Evolutionary conservation across 495 filamentous ascomycete genomes (phyloP).

Genomic region (Trichoderma gamsii): DNA sequence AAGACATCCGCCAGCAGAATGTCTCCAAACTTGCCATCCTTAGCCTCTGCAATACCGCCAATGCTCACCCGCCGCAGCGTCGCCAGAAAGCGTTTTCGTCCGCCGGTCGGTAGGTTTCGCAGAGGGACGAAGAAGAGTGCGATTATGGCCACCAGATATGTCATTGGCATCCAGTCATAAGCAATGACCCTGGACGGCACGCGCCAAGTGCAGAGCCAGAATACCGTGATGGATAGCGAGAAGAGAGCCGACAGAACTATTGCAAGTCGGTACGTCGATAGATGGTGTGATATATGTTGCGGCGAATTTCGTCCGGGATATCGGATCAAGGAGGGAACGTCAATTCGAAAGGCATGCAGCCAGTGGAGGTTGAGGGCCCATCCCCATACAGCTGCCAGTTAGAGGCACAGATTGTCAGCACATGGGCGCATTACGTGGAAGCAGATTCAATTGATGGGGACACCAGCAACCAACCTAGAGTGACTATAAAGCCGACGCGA

Average conservation of each 20-base stretch:
- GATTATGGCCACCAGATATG: conserved; percentile 65
- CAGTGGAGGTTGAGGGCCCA: conserved; percentile 86
- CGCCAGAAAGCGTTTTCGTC: conserved; percentile 67
- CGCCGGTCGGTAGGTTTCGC: conserved; percentile 54
- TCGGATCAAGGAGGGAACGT: conserved; percentile 71
- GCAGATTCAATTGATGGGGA: neutral
- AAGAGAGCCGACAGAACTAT: conserved; percentile 65
- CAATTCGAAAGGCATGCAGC: conserved; percentile 66
- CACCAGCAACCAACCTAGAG: conserved; percentile 56
- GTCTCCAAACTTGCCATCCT: conserved; percentile 87
- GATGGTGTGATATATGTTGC: conserved; percentile 64
- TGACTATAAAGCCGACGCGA: conserved; percentile 69
- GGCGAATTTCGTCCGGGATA: conserved; percentile 65
- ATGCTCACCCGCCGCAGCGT: conserved; percentile 67
- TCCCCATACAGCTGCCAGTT: conserved; percentile 70
- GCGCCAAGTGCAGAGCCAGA: conserved; percentile 75
- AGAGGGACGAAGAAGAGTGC: conserved; percentile 67
- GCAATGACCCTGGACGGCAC: conserved; percentile 57
- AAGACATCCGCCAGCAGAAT: conserved; percentile 90
- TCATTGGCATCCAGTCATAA: conserved; percentile 76
- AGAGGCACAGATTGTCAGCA: neutral
- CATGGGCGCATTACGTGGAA: neutral
- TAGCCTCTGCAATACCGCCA: conserved; percentile 71
- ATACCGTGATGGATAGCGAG: conserved; percentile 60
- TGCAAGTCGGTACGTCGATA: conserved; percentile 77